Evolutionary conservation across 1,284 basidiomycete species (phyloP).

Genomic region (Ustilago nuda): DNA sequence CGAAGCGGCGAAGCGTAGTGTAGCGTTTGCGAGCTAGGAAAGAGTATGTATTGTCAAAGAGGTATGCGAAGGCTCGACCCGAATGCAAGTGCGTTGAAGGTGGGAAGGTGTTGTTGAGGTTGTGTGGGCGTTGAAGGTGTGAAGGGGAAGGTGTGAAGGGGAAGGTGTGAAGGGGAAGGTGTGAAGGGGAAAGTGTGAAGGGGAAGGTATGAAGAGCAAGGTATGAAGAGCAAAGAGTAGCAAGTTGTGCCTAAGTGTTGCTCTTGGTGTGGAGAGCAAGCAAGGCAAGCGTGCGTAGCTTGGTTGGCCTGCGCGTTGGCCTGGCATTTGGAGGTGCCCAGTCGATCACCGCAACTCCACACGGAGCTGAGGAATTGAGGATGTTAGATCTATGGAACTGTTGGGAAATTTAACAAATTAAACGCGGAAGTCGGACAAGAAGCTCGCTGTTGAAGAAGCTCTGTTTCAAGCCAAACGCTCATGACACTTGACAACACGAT

Average conservation of each 20-base stretch:
- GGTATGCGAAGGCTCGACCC: not conserved
- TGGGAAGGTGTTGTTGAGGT: not conserved
- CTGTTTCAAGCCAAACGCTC: not conserved
- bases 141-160: not conserved
- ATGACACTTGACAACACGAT: not conserved
- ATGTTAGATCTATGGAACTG: not conserved
- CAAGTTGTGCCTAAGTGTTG: not conserved
- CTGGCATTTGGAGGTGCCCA: not conserved
- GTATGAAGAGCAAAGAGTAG: not conserved
- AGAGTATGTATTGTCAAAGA: not conserved
- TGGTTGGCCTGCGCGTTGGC: not conserved
- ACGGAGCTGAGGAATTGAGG: not conserved
- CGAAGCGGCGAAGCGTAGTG: not conserved
- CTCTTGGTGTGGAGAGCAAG: not conserved
- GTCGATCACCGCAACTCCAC: constrained; percentile 5
- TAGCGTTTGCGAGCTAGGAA: not conserved
- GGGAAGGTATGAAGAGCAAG: too few relatives aligned
- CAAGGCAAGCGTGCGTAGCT: constrained; percentile 1
- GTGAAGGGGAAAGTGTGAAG: too few relatives aligned
- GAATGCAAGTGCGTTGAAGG: not conserved
- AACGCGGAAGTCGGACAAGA: not conserved
- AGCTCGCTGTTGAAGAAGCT: not conserved
- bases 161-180: too few relatives aligned
- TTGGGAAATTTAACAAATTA: not conserved
- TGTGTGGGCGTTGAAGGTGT: not conserved